Evolutionary conservation across 352 stramenopile species (phyloP).

Genomic region (Globisporangium alternatum): DNA sequence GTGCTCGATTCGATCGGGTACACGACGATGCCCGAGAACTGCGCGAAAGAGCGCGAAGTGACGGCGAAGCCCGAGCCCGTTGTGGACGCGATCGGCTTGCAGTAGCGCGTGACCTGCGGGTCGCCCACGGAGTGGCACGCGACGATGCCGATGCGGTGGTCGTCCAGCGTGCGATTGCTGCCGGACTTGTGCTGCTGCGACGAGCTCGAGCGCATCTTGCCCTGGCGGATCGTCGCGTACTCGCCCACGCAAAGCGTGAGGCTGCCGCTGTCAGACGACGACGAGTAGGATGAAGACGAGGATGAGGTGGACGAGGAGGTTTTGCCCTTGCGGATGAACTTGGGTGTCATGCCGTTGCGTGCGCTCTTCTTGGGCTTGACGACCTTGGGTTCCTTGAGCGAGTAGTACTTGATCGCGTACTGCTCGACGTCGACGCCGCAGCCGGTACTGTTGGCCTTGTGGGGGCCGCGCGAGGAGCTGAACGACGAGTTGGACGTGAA

Average conservation of each 20-base stretch:
- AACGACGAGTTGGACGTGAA: constrained; percentile 31
- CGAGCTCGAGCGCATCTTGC: constrained; percentile 28
- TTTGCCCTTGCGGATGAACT: constrained; percentile 42
- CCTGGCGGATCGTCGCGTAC: constrained; percentile 58
- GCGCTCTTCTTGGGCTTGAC: constrained; percentile 17
- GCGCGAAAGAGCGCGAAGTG: constrained; percentile 40
- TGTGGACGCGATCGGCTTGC: constrained; percentile 46
- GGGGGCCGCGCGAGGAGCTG: constrained; percentile 14
- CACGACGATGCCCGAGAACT: constrained; percentile 62
- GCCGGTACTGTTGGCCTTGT: neutral
- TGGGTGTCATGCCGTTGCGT: constrained; percentile 27
- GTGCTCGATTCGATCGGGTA: constrained; percentile 48
- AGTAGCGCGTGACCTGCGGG: constrained; percentile 52
- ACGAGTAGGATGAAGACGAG: constrained; percentile 7
- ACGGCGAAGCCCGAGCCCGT: constrained; percentile 26
- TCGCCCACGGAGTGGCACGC: constrained; percentile 69
- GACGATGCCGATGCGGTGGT: constrained; percentile 64
- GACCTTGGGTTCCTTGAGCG: constrained; percentile 28
- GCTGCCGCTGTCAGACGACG: constrained; percentile 15
- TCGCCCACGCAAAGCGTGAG: constrained; percentile 55
- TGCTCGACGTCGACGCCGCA: constrained; percentile 25
- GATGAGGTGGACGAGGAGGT: constrained; percentile 24
- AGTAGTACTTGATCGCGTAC: constrained; percentile 58
- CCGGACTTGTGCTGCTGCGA: neutral
- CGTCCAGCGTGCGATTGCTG: constrained; percentile 18